Percentiles rank a stretch among this genome's conserved stretches.
These are phyloP conservation scores for Tuber indicum DNA, from an alignment of 495 filamentous ascomycete species.

Conservation along the genomic window DNA sequence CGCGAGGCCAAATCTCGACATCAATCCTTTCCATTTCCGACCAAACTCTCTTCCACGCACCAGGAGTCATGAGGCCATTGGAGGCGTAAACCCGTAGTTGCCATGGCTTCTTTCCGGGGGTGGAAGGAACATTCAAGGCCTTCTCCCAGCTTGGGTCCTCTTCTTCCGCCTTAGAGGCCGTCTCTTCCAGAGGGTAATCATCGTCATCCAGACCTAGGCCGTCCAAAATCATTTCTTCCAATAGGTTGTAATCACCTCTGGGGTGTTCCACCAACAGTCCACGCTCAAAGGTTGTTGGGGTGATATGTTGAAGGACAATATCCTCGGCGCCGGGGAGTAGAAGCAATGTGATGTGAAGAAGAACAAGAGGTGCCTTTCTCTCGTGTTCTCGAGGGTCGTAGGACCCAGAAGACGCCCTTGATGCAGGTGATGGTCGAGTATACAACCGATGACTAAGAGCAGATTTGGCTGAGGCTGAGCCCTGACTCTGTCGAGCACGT, in stretches of 20 bases:
- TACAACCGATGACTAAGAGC: slow-evolving; percentile 48
- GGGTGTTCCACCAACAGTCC: slow-evolving; percentile 86
- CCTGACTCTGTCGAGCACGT: slow-evolving; percentile 41
- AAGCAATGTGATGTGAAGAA: slow-evolving; percentile 80
- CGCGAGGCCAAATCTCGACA: slow-evolving; percentile 74
- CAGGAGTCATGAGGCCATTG: slow-evolving; percentile 85
- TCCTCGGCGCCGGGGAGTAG: slow-evolving; percentile 65
- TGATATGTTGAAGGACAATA: slow-evolving; percentile 55
- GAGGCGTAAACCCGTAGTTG: slow-evolving; percentile 84
- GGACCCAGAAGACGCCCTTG: slow-evolving; percentile 57
- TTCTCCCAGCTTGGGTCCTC: slow-evolving; percentile 47
- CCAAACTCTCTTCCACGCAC: slow-evolving; percentile 91
- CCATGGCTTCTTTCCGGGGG: slow-evolving; percentile 54
- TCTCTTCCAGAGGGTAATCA: slow-evolving; percentile 45
- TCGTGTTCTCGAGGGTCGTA: slow-evolving; percentile 49
- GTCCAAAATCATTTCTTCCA: slow-evolving; percentile 89
- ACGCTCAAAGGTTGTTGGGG: slow-evolving; percentile 71
- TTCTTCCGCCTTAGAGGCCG: slow-evolving; percentile 48
- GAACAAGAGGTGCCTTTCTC: slow-evolving; percentile 62
- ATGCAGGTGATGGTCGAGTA: slow-evolving; percentile 46
- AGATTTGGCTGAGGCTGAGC: slow-evolving; percentile 45
- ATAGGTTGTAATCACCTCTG: slow-evolving; percentile 78
- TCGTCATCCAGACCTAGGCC: slow-evolving; percentile 71
- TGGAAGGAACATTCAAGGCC: slow-evolving; percentile 26
- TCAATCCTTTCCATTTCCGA: slow-evolving; percentile 96